Percentiles rank a stretch among this genome's conserved stretches.
phyloP scores from a whole-genome alignment of 2,329 filamentous ascomycete species.

The Leptoxyphium fumago region DNA sequence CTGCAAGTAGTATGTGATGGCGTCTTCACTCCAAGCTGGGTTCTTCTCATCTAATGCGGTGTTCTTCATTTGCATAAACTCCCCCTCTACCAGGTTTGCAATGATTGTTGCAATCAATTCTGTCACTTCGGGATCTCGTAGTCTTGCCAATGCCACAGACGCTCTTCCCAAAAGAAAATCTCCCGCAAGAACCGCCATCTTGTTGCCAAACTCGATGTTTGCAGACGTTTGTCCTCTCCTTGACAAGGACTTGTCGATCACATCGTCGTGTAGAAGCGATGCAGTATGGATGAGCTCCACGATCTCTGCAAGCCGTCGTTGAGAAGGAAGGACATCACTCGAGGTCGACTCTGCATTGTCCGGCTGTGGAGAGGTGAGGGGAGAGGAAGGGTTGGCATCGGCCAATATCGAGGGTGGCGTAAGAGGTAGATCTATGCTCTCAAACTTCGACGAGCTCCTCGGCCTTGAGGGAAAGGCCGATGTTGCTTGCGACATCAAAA shows the following conservation, averaged over 20 bases:
- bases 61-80: constrained; percentile 99
- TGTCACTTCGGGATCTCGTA: constrained; percentile 85
- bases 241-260: constrained; percentile 83
- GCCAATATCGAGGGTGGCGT: constrained; percentile 49
- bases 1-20: constrained; percentile 83
- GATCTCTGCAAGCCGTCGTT: constrained; percentile 86
- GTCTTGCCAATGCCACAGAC: constrained; percentile 78
- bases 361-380: constrained; percentile 37
- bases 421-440: constrained; percentile 43
- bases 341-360: constrained; percentile 31
- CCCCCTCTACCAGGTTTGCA: constrained; percentile 91
- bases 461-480: constrained; percentile 55
- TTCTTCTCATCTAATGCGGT: constrained; percentile 75
- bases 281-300: constrained; percentile 96
- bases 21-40: constrained; percentile 75
- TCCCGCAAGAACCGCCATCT: constrained; percentile 96
- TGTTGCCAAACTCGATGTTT: constrained; percentile 94
- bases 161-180: constrained; percentile 89
- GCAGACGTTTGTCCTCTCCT: constrained; percentile 74
- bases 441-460: constrained; percentile 19
- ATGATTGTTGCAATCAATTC: constrained; percentile 93
- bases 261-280: constrained; percentile 92
- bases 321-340: constrained; percentile 73
- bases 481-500: constrained; percentile 92
- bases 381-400: constrained; percentile 64